Conservation (phyloP, 306 rosid species). For the Ochetophila trinervis region DNA sequence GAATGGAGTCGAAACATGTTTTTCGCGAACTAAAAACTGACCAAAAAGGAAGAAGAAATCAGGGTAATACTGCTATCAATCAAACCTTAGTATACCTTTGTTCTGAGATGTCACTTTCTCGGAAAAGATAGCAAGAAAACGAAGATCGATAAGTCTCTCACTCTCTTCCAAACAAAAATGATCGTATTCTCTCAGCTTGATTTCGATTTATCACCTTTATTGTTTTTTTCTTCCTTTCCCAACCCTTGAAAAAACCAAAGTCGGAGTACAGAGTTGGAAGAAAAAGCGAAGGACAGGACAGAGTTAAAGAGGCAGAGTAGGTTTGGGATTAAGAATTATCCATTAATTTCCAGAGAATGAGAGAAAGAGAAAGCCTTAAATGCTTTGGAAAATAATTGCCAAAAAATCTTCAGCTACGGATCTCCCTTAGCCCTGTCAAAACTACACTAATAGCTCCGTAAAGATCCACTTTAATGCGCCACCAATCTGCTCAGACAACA, state of each 20-base stretch:
- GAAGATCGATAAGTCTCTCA: slow-evolving; percentile 19
- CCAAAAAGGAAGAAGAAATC: slow-evolving; percentile 11
- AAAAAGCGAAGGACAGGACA: neutral
- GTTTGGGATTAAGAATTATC: slow-evolving; percentile 8
- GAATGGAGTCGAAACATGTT: slow-evolving; percentile 4
- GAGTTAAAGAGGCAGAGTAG: neutral
- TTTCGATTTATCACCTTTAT: slow-evolving; percentile 17
- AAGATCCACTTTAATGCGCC: slow-evolving; percentile 53
- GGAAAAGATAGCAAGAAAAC: slow-evolving; percentile 25
- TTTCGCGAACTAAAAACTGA: slow-evolving; percentile 13
- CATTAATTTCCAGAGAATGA: slow-evolving; percentile 19
- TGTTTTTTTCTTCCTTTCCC: slow-evolving; percentile 7
- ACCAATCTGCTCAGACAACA: slow-evolving; percentile 48
- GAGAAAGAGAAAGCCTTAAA: slow-evolving; percentile 35
- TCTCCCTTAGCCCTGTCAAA: slow-evolving; percentile 20
- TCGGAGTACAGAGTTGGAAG: neutral
- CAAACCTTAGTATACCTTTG: slow-evolving; percentile 35
- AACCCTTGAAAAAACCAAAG: neutral
- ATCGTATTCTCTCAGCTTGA: slow-evolving; percentile 8
- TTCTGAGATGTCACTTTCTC: slow-evolving; percentile 46
- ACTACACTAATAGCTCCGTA: slow-evolving; percentile 12
- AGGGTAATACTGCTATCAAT: slow-evolving; percentile 9
- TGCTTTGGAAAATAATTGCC: slow-evolving; percentile 33
- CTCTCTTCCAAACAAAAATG: slow-evolving; percentile 25
- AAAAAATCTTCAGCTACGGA: slow-evolving; percentile 16